Evolutionary conservation across 805 yeast genomes (phyloP).

Genomic region (Metschnikowia lochheadii): DNA sequence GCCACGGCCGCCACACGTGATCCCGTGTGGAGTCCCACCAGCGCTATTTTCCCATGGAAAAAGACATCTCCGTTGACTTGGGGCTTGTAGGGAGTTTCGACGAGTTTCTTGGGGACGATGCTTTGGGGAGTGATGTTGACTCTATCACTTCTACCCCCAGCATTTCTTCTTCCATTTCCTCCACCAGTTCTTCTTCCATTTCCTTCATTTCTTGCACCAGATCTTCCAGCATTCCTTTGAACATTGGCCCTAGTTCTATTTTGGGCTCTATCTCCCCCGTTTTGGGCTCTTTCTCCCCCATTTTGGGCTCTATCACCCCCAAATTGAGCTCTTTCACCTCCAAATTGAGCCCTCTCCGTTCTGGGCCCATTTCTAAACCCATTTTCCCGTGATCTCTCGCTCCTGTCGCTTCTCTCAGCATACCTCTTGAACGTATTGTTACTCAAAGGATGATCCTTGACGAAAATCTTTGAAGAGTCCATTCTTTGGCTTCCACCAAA

Average conservation of each 20-base stretch:
- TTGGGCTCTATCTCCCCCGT: too few relatives aligned
- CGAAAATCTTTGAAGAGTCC: constrained; percentile 4
- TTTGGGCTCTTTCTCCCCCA: too few relatives aligned
- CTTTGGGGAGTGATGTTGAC: background rate
- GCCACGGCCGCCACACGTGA: constrained; percentile 39
- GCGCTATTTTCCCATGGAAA: constrained; percentile 34
- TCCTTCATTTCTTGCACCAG: too few relatives aligned
- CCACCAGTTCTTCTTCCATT: too few relatives aligned
- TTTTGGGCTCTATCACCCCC: too few relatives aligned
- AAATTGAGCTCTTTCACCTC: too few relatives aligned
- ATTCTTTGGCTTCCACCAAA: too few relatives aligned
- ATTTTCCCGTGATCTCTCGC: background rate
- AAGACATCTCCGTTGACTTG: constrained; percentile 25
- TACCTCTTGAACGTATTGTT: constrained; percentile 13
- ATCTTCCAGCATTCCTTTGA: too few relatives aligned
- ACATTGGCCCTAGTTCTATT: too few relatives aligned
- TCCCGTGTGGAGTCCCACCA: constrained; percentile 18
- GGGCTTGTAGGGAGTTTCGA: constrained; percentile 18
- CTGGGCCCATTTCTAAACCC: background rate
- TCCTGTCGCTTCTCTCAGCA: background rate
- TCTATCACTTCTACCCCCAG: too few relatives aligned
- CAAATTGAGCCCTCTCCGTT: too few relatives aligned
- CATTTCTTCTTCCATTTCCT: too few relatives aligned
- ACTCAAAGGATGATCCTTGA: constrained; percentile 19
- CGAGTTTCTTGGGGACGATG: constrained; percentile 15